Conservation (phyloP, 441 rosid species). For the Erysimum pusillum region DNA sequence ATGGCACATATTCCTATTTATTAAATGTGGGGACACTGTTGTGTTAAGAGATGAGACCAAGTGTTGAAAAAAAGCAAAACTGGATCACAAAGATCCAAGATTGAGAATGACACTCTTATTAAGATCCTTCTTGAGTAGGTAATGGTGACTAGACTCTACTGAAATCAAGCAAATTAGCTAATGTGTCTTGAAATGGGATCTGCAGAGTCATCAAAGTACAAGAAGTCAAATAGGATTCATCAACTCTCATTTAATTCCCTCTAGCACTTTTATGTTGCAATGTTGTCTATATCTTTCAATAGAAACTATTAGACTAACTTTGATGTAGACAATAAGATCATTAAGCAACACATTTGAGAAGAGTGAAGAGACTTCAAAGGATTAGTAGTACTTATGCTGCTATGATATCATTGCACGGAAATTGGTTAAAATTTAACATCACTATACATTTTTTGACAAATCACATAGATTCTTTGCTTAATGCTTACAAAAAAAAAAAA, state of each 20-base stretch:
- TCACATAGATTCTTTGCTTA: constrained; percentile 28
- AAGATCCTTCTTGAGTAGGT: not conserved
- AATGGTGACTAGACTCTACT: not conserved
- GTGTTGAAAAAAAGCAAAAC: no score
- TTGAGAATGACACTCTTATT: not conserved
- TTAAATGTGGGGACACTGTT: not conserved
- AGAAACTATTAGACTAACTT: no score
- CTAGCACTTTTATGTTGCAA: not conserved
- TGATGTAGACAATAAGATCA: no score
- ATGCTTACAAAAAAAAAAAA: constrained; percentile 31
- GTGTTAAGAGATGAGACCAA: no score
- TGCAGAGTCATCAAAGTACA: not conserved
- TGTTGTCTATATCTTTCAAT: no score
- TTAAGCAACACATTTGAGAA: no score
- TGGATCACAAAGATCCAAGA: constrained; percentile 3
- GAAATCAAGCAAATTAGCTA: not conserved
- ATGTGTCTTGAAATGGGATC: not conserved
- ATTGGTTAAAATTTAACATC: not conserved
- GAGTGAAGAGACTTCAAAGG: no score
- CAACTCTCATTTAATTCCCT: not conserved
- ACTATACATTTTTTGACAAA: constrained; percentile 39
- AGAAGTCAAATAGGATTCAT: not conserved
- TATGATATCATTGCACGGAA: no score
- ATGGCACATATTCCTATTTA: not conserved
- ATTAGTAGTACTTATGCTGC: no score